A percentile compares a stretch with the other conserved stretches of the same genome.
Evolutionary conservation across 805 yeast genomes (phyloP).

Genomic region (Debaryomyces tyrocola): DNA sequence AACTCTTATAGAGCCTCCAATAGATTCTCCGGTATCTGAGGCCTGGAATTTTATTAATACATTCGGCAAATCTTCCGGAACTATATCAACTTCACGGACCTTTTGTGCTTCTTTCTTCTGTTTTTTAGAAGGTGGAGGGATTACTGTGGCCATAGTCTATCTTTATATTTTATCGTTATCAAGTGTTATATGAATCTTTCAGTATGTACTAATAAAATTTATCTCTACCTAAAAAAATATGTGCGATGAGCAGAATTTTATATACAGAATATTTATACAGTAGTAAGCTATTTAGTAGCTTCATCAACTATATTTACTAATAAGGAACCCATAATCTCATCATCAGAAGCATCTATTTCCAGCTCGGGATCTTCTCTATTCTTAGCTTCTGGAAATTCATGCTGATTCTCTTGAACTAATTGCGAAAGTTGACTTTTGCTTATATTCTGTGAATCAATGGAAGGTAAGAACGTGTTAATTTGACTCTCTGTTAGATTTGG

Average conservation of each 20-base stretch:
- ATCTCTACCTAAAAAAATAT: not conserved
- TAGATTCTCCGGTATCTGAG: conserved; percentile 83
- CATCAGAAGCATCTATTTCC: conserved; percentile 35
- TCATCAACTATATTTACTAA: not conserved
- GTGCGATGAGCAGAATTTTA: not conserved
- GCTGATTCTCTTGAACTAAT: not conserved
- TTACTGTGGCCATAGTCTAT: conserved; percentile 74
- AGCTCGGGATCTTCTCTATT: conserved; percentile 6
- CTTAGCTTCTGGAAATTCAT: not conserved
- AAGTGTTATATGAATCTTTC: not conserved
- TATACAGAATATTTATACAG: not conserved
- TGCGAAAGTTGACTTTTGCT: not conserved
- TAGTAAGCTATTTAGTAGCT: not conserved
- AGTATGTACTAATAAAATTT: not conserved
- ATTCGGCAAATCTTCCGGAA: conserved; percentile 81
- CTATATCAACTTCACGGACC: conserved; percentile 68
- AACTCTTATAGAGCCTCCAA: conserved; percentile 84
- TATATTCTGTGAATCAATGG: not conserved
- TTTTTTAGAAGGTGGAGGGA: conserved; percentile 92
- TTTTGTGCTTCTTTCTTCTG: conserved; percentile 82
- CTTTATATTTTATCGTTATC: not conserved
- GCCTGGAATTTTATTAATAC: conserved; percentile 89
- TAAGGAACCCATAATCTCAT: conserved; percentile 25
- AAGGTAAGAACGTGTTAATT: conserved; percentile 4
- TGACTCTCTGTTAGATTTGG: conserved; percentile 13